Base-by-base conservation (phyloP, 2,329 filamentous ascomycete genomes). In the Alternaria brassicicola region DNA sequence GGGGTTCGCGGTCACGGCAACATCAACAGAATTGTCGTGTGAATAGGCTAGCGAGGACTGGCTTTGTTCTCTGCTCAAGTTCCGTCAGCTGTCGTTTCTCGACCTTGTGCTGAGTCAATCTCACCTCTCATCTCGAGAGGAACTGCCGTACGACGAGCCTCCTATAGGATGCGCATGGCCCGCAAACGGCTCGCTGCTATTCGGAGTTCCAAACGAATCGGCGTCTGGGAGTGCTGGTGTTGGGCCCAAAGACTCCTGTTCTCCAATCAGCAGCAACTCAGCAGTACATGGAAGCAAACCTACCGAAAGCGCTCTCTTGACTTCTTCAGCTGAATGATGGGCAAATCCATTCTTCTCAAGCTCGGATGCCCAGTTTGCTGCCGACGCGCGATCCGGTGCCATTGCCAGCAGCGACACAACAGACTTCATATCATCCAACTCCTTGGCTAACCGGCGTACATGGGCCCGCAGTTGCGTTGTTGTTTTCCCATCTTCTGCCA, bases 341-440 rank as follows among this genome's bases (percentile, higher is more conserved):
- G 72, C 70, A 48, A 78, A 76, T 4, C 74, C 75, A 43, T 76
- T 75, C 62, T 70, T 78, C 47, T 76, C 71, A 46, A 78, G 62
- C 59, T 78, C 75, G 47, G 57, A 68, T 4, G 75, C 75, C 72
- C 73, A 76, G 12, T 56, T 73, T n/a, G 68, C 70, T 42, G 74
- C 75, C 5, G 71, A 68, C n/a, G 66, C 66, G 31, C 74, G 67
- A 55, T 77, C 70, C 17, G 75, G 70, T 23, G 75, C 69, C 64
- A 73, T 70, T 45, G 71, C 72, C 17, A 78, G 57, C 55, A 76
- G 61, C 9, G 74, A 69, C 13, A 78, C 65, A 19, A 78, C 67
- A 4, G 75, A 76, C 59, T 75, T 77, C 68, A 77, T 72, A 52
- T 78, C 75, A 38, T 78, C 74, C n/a, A 76, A 55, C 47, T 78